phyloP scores from a whole-genome alignment of 768 basidiomycete genomes.

The Tricholoma terreum region DNA sequence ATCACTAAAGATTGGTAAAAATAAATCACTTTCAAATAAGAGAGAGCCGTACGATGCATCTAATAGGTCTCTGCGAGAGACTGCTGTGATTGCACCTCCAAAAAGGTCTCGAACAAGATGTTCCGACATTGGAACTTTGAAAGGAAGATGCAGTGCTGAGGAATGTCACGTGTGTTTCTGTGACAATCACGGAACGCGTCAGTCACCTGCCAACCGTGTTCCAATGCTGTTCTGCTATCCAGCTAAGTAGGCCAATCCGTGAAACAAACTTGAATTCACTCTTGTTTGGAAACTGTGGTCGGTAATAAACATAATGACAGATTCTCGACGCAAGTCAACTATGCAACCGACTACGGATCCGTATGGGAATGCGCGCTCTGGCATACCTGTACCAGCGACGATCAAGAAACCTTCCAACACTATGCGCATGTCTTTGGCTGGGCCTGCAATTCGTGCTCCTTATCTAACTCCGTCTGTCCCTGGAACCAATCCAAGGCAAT shows the following conservation, averaged over 20 bases:
- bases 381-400: conserved; percentile 73
- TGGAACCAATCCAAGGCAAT: conserved; percentile 61
- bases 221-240: too few relatives aligned
- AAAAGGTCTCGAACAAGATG: conserved; percentile 56
- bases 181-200: conserved; percentile 28
- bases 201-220: conserved; percentile 16
- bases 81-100: conserved; percentile 78
- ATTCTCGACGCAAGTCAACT: conserved; percentile 53
- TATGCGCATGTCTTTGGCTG: conserved; percentile 69
- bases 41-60: conserved; percentile 78
- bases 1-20: conserved; percentile 28
- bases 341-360: conserved; percentile 54
- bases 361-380: conserved; percentile 52
- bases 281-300: too few relatives aligned
- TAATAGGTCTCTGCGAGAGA: conserved; percentile 53
- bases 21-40: neutral
- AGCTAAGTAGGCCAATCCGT: too few relatives aligned
- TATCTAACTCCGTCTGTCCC: conserved; percentile 37
- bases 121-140: conserved; percentile 12
- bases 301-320: conserved; percentile 24
- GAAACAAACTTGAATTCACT: too few relatives aligned
- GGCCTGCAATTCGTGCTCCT: conserved; percentile 63
- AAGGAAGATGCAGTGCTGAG: too few relatives aligned
- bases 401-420: conserved; percentile 65
- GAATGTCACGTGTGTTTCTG: conserved; percentile 17